These are phyloP conservation scores for Fusarium poae DNA, from an alignment of 2,329 filamentous ascomycete species.

Conservation along the genomic window DNA sequence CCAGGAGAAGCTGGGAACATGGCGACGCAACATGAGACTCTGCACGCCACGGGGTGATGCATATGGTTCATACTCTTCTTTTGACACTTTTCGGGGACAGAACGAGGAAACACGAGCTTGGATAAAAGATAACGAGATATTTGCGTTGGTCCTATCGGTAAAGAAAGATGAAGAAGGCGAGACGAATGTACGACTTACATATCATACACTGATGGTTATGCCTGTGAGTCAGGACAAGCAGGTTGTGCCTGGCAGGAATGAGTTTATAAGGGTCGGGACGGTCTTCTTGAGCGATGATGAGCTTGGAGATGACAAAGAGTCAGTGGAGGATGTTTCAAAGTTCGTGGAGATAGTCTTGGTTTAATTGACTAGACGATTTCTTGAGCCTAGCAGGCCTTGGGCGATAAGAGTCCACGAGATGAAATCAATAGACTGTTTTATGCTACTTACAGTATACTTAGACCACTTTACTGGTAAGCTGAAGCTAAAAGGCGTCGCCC, in stretches of 20 bases:
- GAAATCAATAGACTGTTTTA: no score
- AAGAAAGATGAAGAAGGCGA: background rate
- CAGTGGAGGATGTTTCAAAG: background rate
- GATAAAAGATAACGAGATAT: background rate
- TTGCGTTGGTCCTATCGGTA: background rate
- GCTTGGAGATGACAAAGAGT: background rate
- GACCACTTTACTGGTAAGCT: no score
- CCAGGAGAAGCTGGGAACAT: background rate
- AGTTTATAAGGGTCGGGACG: background rate
- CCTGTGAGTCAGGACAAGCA: background rate
- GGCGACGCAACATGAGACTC: constrained; percentile 3
- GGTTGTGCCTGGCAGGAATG: background rate
- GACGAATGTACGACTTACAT: rapidly evolving
- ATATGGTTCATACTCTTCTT: background rate
- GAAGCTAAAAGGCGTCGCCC: no score
- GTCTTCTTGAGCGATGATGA: background rate
- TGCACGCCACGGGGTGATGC: constrained; percentile 7
- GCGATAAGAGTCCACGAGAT: no score
- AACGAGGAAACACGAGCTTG: background rate
- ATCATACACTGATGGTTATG: background rate
- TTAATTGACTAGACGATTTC: background rate
- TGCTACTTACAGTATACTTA: no score
- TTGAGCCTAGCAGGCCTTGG: no score
- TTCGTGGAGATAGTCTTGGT: background rate
- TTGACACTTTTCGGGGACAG: constrained; percentile 5